Conservation (phyloP, 345 rosid species). For the Eucalyptus fibrosa region DNA sequence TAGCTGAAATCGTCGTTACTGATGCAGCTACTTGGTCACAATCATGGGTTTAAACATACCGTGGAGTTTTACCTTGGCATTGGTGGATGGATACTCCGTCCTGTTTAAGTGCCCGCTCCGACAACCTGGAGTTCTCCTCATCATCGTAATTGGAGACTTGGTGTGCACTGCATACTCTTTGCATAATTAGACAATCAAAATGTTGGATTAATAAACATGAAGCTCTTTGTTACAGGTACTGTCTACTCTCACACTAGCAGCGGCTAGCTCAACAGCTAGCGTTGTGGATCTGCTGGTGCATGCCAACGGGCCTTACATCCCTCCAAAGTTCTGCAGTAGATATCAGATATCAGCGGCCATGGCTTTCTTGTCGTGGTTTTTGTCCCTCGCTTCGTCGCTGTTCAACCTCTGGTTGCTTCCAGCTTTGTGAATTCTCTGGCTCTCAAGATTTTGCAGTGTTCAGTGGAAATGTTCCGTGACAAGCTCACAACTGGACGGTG, state of each 20-base stretch:
- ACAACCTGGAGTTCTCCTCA: constrained; percentile 42
- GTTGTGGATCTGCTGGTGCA: constrained; percentile 60
- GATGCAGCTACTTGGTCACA: constrained; percentile 66
- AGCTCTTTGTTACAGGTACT: constrained; percentile 30
- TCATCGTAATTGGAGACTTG: constrained; percentile 78
- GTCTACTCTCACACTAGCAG: constrained; percentile 62
- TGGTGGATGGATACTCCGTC: constrained; percentile 72
- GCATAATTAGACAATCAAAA: neutral
- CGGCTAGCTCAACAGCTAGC: constrained; percentile 76
- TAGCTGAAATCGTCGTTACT: neutral
- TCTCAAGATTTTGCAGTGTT: neutral
- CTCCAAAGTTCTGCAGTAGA: constrained; percentile 49
- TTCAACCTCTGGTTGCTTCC: constrained; percentile 84
- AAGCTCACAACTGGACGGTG: neutral
- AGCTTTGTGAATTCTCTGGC: constrained; percentile 25
- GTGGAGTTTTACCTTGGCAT: constrained; percentile 72
- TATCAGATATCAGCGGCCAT: constrained; percentile 74
- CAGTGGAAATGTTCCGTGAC: neutral
- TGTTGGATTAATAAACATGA: neutral
- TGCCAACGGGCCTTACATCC: constrained; percentile 17
- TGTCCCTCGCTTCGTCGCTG: constrained; percentile 64
- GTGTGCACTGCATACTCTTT: constrained; percentile 6
- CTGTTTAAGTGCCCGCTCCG: constrained; percentile 49
- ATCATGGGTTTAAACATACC: constrained; percentile 87
- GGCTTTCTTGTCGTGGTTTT: constrained; percentile 84